A percentile compares a stretch with the other conserved stretches of the same genome.
phyloP scores from a whole-genome alignment of 768 basidiomycete species.

The Termitomyces sp. region DNA sequence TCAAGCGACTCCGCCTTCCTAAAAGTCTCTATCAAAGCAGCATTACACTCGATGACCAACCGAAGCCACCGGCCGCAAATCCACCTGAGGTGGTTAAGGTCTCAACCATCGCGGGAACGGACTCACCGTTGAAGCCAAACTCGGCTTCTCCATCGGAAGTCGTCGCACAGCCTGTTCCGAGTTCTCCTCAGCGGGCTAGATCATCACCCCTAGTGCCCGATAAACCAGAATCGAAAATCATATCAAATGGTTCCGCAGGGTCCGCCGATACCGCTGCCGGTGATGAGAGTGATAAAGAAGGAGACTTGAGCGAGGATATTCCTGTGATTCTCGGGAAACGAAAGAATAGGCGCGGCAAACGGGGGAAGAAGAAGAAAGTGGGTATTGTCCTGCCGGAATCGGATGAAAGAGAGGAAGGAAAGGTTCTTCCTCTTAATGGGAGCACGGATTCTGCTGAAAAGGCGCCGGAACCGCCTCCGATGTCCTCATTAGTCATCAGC shows the following conservation, averaged over 20 bases:
- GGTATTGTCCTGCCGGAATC: conserved; percentile 33
- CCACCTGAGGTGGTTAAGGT: background rate
- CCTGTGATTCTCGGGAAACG: conserved; percentile 29
- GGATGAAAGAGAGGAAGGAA: conserved; percentile 26
- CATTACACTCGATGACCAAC: background rate
- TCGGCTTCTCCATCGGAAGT: background rate
- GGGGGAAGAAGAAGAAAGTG: conserved; percentile 49
- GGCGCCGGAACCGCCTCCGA: conserved; percentile 8
- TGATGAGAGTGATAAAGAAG: conserved; percentile 60
- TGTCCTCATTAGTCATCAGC: conserved; percentile 18
- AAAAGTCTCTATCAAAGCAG: background rate
- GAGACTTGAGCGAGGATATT: conserved; percentile 21
- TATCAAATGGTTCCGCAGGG: conserved; percentile 1
- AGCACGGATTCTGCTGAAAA: conserved; percentile 5
- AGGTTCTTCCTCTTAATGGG: conserved; percentile 22
- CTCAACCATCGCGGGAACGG: background rate
- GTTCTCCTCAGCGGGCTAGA: background rate
- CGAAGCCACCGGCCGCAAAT: background rate
- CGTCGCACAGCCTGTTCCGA: background rate
- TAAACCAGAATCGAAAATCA: background rate
- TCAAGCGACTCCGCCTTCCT: conserved; percentile 16
- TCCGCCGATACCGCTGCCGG: conserved; percentile 26
- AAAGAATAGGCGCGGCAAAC: conserved; percentile 26
- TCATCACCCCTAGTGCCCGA: background rate
- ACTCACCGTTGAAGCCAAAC: conserved; percentile 4